phyloP scores from a whole-genome alignment of 176 grass and related monocot species.

The Oryza coarctata region DNA sequence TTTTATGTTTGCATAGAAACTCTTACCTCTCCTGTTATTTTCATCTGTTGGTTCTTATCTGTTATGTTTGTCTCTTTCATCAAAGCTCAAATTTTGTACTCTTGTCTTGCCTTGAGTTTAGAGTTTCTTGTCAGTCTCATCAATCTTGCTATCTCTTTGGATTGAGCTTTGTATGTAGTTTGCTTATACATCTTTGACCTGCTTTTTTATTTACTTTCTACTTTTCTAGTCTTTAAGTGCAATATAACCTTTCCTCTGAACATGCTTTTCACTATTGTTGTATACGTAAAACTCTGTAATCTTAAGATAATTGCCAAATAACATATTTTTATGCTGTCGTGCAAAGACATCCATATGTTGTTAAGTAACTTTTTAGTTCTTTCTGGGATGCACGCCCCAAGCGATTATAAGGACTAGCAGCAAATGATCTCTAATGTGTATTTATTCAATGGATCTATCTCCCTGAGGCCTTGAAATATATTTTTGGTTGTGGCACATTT shows the following conservation, averaged over 20 bases:
- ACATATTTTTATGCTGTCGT: neutral
- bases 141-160: too few relatives aligned
- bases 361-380: neutral
- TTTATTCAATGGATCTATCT: neutral
- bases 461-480: neutral
- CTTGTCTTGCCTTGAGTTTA: too few relatives aligned
- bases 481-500: constrained; percentile 4
- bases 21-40: too few relatives aligned
- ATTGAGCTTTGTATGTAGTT: neutral
- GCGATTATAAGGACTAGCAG: neutral
- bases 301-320: neutral
- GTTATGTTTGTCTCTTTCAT: too few relatives aligned
- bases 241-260: neutral
- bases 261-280: neutral
- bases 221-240: too few relatives aligned
- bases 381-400: neutral
- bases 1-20: too few relatives aligned
- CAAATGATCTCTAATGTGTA: neutral
- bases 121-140: too few relatives aligned
- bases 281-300: neutral
- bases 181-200: neutral
- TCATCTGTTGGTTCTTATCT: too few relatives aligned
- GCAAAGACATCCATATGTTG: neutral
- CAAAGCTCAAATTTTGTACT: too few relatives aligned
- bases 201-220: too few relatives aligned